Conservation (phyloP, 2,329 filamentous ascomycete species). For the Colletotrichum tofieldiae region DNA sequence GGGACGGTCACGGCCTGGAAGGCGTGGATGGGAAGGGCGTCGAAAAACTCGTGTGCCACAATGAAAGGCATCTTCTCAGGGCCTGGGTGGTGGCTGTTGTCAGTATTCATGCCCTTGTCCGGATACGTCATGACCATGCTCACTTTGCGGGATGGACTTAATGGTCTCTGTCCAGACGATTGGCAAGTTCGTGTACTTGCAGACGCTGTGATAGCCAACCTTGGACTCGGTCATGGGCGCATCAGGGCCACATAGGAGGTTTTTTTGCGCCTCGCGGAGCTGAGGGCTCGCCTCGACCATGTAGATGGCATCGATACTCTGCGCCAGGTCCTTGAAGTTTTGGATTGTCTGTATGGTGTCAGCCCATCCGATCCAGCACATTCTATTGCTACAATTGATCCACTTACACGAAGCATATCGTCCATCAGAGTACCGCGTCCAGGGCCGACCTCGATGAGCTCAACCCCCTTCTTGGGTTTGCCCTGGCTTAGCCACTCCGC, state of each 20-base stretch:
- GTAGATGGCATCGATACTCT: constrained; percentile 88
- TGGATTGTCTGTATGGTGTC: constrained; percentile 77
- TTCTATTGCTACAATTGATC: too few species aligned
- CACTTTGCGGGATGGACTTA: constrained; percentile 82
- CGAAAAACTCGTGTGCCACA: constrained; percentile 98
- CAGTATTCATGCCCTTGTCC: constrained; percentile 31
- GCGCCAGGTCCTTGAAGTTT: constrained; percentile 84
- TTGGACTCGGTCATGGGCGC: constrained; percentile 79
- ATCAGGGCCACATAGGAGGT: constrained; percentile 83
- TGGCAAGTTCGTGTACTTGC: constrained; percentile 82
- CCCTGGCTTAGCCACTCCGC: constrained; percentile 98
- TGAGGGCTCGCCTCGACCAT: constrained; percentile 93
- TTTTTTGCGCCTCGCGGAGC: constrained; percentile 83
- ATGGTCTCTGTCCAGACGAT: constrained; percentile 94
- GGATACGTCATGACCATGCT: constrained; percentile 43
- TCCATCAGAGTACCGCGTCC: constrained; percentile 97
- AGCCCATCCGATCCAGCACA: not conserved
- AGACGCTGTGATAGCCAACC: constrained; percentile 80
- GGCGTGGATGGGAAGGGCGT: constrained; percentile 94
- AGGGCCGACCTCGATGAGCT: constrained; percentile 94
- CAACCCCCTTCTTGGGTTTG: constrained; percentile 78
- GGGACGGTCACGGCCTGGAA: constrained; percentile 81
- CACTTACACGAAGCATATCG: constrained; percentile 87
- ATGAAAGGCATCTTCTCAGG: constrained; percentile 88
- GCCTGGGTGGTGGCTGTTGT: constrained; percentile 56